Base-by-base conservation (phyloP, 2,329 filamentous ascomycete species). In the Ustulina deusta region DNA sequence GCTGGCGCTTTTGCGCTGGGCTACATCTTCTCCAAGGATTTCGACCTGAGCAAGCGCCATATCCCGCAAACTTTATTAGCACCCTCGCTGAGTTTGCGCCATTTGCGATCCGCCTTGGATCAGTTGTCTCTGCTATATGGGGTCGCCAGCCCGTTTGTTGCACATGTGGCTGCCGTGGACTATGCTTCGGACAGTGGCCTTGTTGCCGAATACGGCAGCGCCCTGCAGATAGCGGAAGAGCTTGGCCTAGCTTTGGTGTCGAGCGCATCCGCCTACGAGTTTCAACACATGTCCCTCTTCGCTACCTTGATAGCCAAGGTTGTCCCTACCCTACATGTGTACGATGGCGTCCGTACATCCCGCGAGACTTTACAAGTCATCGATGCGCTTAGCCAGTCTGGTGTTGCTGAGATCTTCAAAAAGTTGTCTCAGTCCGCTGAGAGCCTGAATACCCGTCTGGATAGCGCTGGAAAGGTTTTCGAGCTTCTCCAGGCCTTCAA, bases 1-100 rank as follows among this genome's bases (percentile, higher is more conserved):
- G 96, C 96, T 61, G 96, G 95, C 63, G 90, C 92, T 72, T 92
- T 98, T 77, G 94, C 96, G 25, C 87, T 99, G 56, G 96, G 96
- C 65, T 99, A 99, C 83, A 93, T 98, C 79, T 99, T 98, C 86
- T 97, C 94, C 69, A 93, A 93, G 76, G 96, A 99, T 82, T 97
- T 97, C 77, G 94, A 98, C 79, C 81, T 97, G 76, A 89, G 88
- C 83, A 97, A 96, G 86, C 90, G 94, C 73, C 90, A 96, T 78
- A 90, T 97, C 66, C 95, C 96, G 2, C 96, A 99, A 85, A 90
- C 93, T 17, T 90, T 99, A 71, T 83, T 99, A 71, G 95, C 94
- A 10, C 93, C 94, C 2, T 94, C 94, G 0, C 90, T 93, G 52
- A 95, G 91, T 72, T 84, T 99, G 72, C 88, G 89, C 68, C 91